phyloP scores from a whole-genome alignment of 805 yeast genomes.

The Jamesozyma piceae region DNA sequence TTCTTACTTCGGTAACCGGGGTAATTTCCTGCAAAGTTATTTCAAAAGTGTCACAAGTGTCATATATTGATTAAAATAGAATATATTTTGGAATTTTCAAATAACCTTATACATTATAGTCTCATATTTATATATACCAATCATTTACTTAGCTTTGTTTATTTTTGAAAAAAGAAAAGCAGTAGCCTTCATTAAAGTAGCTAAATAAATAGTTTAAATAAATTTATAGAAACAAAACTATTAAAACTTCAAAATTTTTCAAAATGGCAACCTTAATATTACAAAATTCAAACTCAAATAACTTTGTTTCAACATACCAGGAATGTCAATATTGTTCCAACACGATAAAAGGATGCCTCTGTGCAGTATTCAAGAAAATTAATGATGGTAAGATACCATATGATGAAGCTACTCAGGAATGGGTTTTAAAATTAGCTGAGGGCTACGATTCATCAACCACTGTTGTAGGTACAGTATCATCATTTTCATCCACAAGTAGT shows the following conservation, averaged over 20 bases:
- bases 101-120: too few relatives aligned
- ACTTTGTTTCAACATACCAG: background rate
- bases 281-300: background rate
- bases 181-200: too few relatives aligned
- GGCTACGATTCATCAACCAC: background rate
- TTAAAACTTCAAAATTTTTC: background rate
- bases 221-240: too few relatives aligned
- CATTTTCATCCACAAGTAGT: background rate
- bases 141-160: too few relatives aligned
- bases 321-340: slow-evolving; percentile 3
- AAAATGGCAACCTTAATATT: background rate
- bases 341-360: slow-evolving; percentile 1
- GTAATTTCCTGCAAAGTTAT: too few relatives aligned
- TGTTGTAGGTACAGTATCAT: background rate
- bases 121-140: too few relatives aligned
- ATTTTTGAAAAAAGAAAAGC: too few relatives aligned
- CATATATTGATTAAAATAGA: too few relatives aligned
- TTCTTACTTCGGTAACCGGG: too few relatives aligned
- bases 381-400: slow-evolving; percentile 3
- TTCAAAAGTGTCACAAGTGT: too few relatives aligned
- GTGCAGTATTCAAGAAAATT: slow-evolving; percentile 3
- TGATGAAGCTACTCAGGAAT: background rate
- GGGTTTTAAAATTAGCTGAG: background rate
- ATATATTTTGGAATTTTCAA: too few relatives aligned
- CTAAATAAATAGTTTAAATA: too few relatives aligned